A percentile compares a stretch with the other conserved stretches of the same genome.
These are phyloP conservation scores for Torrubiellomyces zombiae DNA, from an alignment of 2,329 filamentous ascomycete species.

Conservation along the genomic window DNA sequence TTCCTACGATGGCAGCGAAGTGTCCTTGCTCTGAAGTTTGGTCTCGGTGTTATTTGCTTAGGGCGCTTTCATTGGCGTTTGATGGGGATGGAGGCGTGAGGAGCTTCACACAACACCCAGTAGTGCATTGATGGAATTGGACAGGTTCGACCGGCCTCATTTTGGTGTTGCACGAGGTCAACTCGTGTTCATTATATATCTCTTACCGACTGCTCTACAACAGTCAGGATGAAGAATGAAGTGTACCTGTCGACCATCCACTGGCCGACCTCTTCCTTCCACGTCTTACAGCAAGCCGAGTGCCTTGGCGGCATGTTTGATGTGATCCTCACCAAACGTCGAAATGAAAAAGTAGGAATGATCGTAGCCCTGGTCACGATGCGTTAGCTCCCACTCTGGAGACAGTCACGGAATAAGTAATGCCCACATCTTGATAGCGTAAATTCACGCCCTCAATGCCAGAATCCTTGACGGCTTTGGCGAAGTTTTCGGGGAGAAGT, in stretches of 20 bases:
- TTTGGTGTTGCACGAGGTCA: no score
- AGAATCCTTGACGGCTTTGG: conserved; percentile 58
- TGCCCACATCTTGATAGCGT: conserved; percentile 58
- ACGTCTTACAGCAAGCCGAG: conserved; percentile 26
- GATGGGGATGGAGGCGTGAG: no score
- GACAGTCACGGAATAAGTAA: background rate
- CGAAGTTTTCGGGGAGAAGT: conserved; percentile 84
- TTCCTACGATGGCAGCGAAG: no score
- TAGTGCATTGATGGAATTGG: no score
- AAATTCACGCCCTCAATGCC: conserved; percentile 59
- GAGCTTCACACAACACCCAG: no score
- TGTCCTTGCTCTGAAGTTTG: no score
- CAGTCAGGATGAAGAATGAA: background rate
- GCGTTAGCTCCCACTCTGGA: conserved; percentile 3
- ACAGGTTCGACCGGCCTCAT: no score
- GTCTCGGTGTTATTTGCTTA: no score
- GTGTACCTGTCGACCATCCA: background rate
- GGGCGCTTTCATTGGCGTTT: no score
- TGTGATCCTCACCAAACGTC: conserved; percentile 75
- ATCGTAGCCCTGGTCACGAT: conserved; percentile 58
- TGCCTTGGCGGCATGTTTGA: conserved; percentile 82
- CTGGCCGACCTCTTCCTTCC: background rate
- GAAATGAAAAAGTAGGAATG: conserved; percentile 98
- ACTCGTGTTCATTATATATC: no score
- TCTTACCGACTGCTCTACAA: no score